Conservation (phyloP, 1,284 basidiomycete genomes). For the Agroathelia rolfsii region DNA sequence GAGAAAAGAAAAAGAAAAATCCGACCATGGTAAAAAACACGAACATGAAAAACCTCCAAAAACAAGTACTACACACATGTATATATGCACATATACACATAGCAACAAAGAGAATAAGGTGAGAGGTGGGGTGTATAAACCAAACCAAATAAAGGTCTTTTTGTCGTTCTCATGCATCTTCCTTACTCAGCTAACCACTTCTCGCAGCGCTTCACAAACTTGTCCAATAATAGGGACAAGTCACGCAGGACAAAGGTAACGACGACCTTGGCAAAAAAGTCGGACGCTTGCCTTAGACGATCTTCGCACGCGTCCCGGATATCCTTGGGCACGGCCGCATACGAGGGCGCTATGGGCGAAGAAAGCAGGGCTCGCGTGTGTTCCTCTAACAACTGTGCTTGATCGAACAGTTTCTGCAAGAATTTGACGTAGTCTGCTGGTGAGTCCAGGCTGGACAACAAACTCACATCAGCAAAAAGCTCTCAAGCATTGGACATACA, state of each 20-base stretch:
- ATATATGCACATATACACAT: too few relatives aligned
- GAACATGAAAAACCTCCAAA: slow-evolving; percentile 12
- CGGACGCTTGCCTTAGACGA: slow-evolving; percentile 71
- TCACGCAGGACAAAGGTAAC: slow-evolving; percentile 87
- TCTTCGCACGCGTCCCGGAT: slow-evolving; percentile 59
- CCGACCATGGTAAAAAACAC: slow-evolving; percentile 8
- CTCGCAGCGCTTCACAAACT: slow-evolving; percentile 84
- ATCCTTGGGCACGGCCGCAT: slow-evolving; percentile 59
- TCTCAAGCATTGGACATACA: too few relatives aligned
- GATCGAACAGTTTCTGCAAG: slow-evolving; percentile 65
- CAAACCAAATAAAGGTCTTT: too few relatives aligned
- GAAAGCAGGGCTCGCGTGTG: slow-evolving; percentile 70
- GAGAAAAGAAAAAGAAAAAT: too few relatives aligned
- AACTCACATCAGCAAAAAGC: slow-evolving; percentile 12
- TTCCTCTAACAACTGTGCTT: slow-evolving; percentile 77
- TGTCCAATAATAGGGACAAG: slow-evolving; percentile 79
- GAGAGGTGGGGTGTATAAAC: background rate
- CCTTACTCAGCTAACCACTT: slow-evolving; percentile 73
- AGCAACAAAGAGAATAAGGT: slow-evolving; percentile 1
- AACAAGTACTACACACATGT: too few relatives aligned
- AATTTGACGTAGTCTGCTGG: slow-evolving; percentile 79
- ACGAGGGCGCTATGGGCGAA: slow-evolving; percentile 56
- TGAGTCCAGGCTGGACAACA: slow-evolving; percentile 66
- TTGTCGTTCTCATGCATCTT: too few relatives aligned
- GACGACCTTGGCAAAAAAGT: slow-evolving; percentile 87